phyloP scores from a whole-genome alignment of 169 alveolate species.

The Eimeria sp. region DNA sequence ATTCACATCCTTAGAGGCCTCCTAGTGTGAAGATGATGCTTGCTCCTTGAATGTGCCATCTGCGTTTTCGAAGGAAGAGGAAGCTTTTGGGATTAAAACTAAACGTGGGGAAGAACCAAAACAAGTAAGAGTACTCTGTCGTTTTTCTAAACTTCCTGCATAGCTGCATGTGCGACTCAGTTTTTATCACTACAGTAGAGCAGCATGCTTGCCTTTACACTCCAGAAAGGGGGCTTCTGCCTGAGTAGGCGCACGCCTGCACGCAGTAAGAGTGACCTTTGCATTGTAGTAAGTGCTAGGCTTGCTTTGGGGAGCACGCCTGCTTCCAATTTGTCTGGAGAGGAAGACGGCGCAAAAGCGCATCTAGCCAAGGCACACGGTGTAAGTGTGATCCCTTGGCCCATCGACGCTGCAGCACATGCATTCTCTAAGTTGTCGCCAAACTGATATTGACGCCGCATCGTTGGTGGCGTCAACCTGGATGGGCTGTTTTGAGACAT shows the following conservation, averaged over 20 bases:
- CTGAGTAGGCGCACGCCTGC: neutral
- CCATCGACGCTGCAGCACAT: neutral
- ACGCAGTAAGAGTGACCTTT: neutral
- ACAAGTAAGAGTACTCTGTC: neutral
- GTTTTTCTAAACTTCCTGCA: neutral
- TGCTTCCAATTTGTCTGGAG: neutral
- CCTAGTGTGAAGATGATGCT: neutral
- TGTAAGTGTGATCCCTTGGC: neutral
- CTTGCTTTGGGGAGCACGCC: neutral
- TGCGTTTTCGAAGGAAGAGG: conserved; percentile 3
- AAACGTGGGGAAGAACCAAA: neutral
- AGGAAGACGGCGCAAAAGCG: neutral
- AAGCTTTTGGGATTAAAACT: neutral
- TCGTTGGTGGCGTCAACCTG: neutral
- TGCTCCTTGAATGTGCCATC: neutral
- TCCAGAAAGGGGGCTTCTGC: neutral
- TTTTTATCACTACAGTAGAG: neutral
- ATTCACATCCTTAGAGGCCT: too few species aligned
- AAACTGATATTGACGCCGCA: neutral
- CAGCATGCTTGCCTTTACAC: neutral
- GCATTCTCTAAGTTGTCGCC: neutral
- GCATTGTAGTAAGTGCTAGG: neutral
- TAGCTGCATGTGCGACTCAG: neutral
- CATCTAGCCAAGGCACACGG: neutral
- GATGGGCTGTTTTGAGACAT: neutral